Conservation (phyloP, 2,329 filamentous ascomycete genomes). For the Sarocladiaceae sp. region DNA sequence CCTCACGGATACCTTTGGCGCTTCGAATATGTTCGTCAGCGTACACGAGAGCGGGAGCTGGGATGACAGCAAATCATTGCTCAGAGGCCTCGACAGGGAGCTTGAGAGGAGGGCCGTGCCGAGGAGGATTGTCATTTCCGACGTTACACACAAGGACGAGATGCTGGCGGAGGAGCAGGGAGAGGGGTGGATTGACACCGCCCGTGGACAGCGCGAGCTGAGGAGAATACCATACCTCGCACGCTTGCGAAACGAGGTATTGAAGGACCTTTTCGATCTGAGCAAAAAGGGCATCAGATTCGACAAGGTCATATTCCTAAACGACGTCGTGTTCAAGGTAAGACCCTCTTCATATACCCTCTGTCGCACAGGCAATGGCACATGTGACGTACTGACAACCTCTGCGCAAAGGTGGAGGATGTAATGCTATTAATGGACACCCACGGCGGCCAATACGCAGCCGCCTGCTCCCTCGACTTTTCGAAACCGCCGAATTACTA, state of each 20-base stretch:
- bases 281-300: slow-evolving; percentile 42
- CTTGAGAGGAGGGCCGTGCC: slow-evolving; percentile 46
- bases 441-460: slow-evolving; percentile 51
- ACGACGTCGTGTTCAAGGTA: slow-evolving; percentile 57
- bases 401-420: slow-evolving; percentile 40
- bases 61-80: slow-evolving; percentile 59
- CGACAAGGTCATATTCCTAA: slow-evolving; percentile 56
- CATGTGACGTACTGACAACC: not conserved
- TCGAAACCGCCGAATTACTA: slow-evolving; percentile 47
- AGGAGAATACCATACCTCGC: slow-evolving; percentile 65
- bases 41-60: slow-evolving; percentile 64
- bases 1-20: slow-evolving; percentile 50
- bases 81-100: slow-evolving; percentile 48
- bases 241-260: slow-evolving; percentile 54
- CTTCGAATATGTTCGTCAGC: slow-evolving; percentile 60
- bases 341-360: slow-evolving; percentile 13
- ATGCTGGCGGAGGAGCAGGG: slow-evolving; percentile 35
- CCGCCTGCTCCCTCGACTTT: slow-evolving; percentile 58
- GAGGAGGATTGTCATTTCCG: slow-evolving; percentile 50
- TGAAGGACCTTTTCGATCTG: slow-evolving; percentile 51
- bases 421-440: slow-evolving; percentile 50
- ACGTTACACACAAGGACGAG: slow-evolving; percentile 50
- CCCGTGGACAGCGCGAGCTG: slow-evolving; percentile 45
- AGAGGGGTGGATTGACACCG: slow-evolving; percentile 59
- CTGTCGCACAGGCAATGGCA: too few species aligned